A percentile compares a stretch with the other conserved stretches of the same genome.
These are phyloP conservation scores for Gamarada debralockiae DNA, from an alignment of 495 filamentous ascomycete species.

Conservation along the genomic window DNA sequence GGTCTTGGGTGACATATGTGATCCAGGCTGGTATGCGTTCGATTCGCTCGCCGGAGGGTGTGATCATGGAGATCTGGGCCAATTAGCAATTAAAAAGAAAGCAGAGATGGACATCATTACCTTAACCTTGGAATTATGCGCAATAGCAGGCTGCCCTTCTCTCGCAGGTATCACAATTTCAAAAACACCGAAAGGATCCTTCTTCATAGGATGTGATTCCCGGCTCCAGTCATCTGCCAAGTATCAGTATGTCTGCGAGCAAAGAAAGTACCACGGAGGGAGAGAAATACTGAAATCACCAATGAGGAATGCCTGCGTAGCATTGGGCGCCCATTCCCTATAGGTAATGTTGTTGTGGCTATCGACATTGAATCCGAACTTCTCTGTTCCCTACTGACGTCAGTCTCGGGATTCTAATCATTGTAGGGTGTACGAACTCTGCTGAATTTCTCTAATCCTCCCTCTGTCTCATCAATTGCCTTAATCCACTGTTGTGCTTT, in stretches of 20 bases:
- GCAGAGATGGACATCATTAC: slow-evolving; percentile 37
- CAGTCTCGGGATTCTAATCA: background rate
- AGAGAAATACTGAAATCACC: slow-evolving; percentile 81
- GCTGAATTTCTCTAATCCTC: slow-evolving; percentile 89
- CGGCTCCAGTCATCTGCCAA: slow-evolving; percentile 79
- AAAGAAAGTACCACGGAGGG: slow-evolving; percentile 13
- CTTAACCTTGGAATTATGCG: slow-evolving; percentile 94
- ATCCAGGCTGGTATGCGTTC: slow-evolving; percentile 96
- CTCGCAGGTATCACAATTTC: slow-evolving; percentile 73
- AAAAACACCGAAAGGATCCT: slow-evolving; percentile 83
- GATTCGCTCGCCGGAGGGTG: slow-evolving; percentile 71
- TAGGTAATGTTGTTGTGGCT: slow-evolving; percentile 83
- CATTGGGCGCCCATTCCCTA: slow-evolving; percentile 95
- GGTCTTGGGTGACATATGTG: slow-evolving; percentile 91
- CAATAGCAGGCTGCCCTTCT: slow-evolving; percentile 72
- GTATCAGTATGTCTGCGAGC: slow-evolving; percentile 1
- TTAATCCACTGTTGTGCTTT: slow-evolving; percentile 88
- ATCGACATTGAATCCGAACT: slow-evolving; percentile 75
- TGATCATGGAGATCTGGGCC: slow-evolving; percentile 75
- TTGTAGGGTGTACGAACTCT: slow-evolving; percentile 47
- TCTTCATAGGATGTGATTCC: slow-evolving; percentile 78
- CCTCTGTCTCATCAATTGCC: slow-evolving; percentile 76
- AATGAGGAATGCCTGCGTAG: slow-evolving; percentile 76
- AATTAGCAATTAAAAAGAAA: slow-evolving; percentile 18
- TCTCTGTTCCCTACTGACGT: slow-evolving; percentile 67